Evolutionary conservation across 108 stramenopile species (phyloP).

Genomic region (Nitzschia palea): DNA sequence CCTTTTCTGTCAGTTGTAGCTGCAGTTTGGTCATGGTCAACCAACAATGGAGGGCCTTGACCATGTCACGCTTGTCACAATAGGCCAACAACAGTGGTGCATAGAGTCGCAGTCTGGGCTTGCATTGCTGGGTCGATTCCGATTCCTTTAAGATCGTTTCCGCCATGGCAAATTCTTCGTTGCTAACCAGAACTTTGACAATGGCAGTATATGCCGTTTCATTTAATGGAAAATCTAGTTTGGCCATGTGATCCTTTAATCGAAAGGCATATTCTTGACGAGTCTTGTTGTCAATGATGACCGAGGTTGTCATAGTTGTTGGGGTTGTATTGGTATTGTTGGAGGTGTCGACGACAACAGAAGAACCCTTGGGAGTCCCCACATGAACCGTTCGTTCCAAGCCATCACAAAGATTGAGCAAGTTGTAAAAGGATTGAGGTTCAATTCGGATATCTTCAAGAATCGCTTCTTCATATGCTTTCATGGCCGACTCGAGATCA

Average conservation of each 20-base stretch:
- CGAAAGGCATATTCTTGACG: constrained; percentile 60
- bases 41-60: constrained; percentile 60
- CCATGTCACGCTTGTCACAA: constrained; percentile 45
- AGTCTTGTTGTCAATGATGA: constrained; percentile 22
- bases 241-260: constrained; percentile 70
- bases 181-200: constrained; percentile 63
- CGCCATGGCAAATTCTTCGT: constrained; percentile 48
- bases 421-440: constrained; percentile 77
- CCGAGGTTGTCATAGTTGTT: background rate
- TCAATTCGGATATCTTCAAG: constrained; percentile 49
- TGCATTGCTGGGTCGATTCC: constrained; percentile 64
- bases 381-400: constrained; percentile 63
- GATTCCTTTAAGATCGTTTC: constrained; percentile 60
- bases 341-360: too few relatives aligned
- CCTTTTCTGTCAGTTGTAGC: constrained; percentile 58
- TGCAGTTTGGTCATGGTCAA: constrained; percentile 30
- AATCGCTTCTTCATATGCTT: constrained; percentile 45
- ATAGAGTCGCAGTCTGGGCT: constrained; percentile 76
- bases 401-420: constrained; percentile 84
- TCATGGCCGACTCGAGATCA: constrained; percentile 60
- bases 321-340: background rate
- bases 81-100: constrained; percentile 61
- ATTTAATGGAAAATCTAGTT: constrained; percentile 59
- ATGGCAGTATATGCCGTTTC: constrained; percentile 84
- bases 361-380: constrained; percentile 77